Base-by-base conservation (phyloP, 805 yeast species). In the Blastobotrys terrestris region DNA sequence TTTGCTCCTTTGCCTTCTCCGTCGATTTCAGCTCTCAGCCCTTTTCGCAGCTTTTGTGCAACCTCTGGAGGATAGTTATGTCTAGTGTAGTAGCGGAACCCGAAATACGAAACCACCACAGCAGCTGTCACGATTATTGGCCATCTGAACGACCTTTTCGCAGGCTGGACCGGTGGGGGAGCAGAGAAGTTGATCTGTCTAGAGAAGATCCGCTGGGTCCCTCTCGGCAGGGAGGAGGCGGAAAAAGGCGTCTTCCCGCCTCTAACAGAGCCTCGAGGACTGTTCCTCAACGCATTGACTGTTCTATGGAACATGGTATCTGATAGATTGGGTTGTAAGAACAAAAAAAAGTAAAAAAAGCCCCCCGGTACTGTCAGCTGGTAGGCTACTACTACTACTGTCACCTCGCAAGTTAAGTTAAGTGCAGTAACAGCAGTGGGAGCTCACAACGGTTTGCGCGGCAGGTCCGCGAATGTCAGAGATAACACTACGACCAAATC, bases 11-110 rank as follows among this genome's bases (percentile, higher is more conserved):
- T 65, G 48, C 68, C 72, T 18, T 79, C 84, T 60, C 81, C 82
- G 48, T 83, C 85, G 46, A 85, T 76, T 66, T 92, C 97, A 1
- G 92, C 91, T 85, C 91, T 81, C 3, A 91, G 71, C 0, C 86
- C 97, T 60, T 82, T 79, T 41, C 96, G 74, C 57, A 92, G 69
- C 21, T 79, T 73, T 50, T 75, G 79, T 21, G 96, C 94, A 8
- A 89, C 95, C 2, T 79, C 68, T 1, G 74, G 67, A 0, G 94
- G 87, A 60, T 58, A 71, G 46, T 61, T 61, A 52, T 68, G 70
- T 50, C 59, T 52, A 0, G 72, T 63, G 22, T 60, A 58, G 48
- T 46, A 54, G 18, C 46, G 50, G 52, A 58, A 55, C n/a, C 49
- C 62, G 8, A n/a, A 48, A 11, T 49, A 54, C 20, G 57, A 49